Base-by-base conservation (phyloP, 2,329 filamentous ascomycete genomes). In the Cercospora sesami region DNA sequence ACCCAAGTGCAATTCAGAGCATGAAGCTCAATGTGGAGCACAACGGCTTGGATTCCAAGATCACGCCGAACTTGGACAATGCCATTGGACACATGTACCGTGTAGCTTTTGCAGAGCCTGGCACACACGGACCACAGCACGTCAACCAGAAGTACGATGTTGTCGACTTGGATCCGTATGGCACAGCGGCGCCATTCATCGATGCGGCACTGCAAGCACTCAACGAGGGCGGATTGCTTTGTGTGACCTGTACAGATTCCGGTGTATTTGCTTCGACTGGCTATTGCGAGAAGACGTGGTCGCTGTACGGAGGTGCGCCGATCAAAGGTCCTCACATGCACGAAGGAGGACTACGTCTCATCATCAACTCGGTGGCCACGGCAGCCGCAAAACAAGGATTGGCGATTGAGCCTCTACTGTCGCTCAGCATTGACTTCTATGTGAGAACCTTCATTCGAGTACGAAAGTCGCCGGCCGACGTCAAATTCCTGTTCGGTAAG, bases 391-490 rank as follows among this genome's bases (percentile, higher is more conserved):
- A 90, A 69, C 96, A 99, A 73, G 94, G 95, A 1, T 83, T 97
- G 51, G 85, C 92, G 0, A 93, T 98, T 67, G 94, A 98, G 79
- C 95, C 95, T 0, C 85, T 97, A 4, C 86, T 99, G 10, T 97
- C 93, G 5, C 86, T 99, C 1, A 97, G 93, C 2, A 97, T 98
- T 70, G 95, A 99, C 79, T 99, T 96, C 79, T 99, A 99, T 78
- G 89, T 90, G 21, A 89, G 96, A 57, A 85, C 97, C 2, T 99
- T 98, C 77, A 90, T 99, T 57, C 88, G 90, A 21, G 86, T 99
- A 39, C 86, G 87, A 68, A 92, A 89, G 73, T 93, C 92, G 4
- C 91, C 93, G 0, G 90, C 90, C 3, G 90, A 93, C 64, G 94
- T 97, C 77, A 99, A 98, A 79, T 94, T 96, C 71, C 84, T 93